Evolutionary conservation across 2,329 filamentous ascomycete species (phyloP), one percentile per base, ranked within the genome.

Genomic region (Talaromyces sp.): DNA sequence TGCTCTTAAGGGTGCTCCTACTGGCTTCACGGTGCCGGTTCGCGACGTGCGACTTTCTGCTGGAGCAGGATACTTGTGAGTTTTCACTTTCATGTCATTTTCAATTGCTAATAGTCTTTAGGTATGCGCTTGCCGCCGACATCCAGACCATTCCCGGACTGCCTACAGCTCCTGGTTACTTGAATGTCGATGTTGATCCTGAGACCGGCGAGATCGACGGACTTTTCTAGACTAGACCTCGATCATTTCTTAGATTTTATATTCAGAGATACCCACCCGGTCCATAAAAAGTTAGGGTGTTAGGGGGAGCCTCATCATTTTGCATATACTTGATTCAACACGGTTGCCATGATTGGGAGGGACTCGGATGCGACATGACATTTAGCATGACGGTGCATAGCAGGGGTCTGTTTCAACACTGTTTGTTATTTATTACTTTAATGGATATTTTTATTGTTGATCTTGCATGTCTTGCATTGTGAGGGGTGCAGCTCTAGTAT

Each of bases 101-200:
- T 57, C 63, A 57, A 67, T 71, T 64, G 67, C 77, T 82, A 72
- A 82, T 65, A 57, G 8, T 25, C 36, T 54, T 52, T 66, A 90
- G 89, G 59, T 97, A 96, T 70, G 95, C 95, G 7, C 84, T 98
- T 64, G 95, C 95, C 59, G 95, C 95, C 15, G 95, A 99, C 72
- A 98, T 99, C 67, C 95, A 98, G 82, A 99, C 95, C 1, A 99
- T 99, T 66, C 95, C 95, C 15, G 95, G 95, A 64, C 81, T 99
- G 66, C 93, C 93, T 10, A 98, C 95, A 9, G 93, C 93, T 22
- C 95, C 93, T 9, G 95, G 95, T 11, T 98, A 98, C 73, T 81
- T 98, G 64, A 97, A 97, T 70, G 93, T 97, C 53, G 93, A 97
- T 68, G 83, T 88, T 51, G 88, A 93, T 69, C 78, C 82, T 6